Evolutionary conservation across 306 rosid species (phyloP), one percentile per base, ranked within the genome.

Genomic region (Dicorynia guianensis): DNA sequence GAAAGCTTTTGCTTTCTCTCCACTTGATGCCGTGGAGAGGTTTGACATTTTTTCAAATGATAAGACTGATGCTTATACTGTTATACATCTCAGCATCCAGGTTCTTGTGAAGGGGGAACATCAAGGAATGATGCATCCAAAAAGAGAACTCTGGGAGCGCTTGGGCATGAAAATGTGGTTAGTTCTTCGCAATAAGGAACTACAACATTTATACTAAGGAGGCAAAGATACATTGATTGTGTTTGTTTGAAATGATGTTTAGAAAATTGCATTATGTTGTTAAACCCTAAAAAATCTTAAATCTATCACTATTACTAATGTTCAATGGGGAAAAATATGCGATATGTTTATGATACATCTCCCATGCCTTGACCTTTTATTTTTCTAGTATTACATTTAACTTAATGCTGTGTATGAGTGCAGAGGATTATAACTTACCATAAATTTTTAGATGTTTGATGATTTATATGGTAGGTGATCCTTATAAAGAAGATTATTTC

Each of bases 11-110:
- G 76, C 52, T 75, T 83, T n/a, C 43, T 58, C 68, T 40, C 17
- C 38, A 20, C 52, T 55, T 46, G 58, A 43, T 43, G 70, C 42
- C 39, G 13, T 46, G 38, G 19, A 53, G 42, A 65, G 62, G 62
- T 58, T 44, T 77, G 67, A 33, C 63, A 54, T 59, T 65, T 50
- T 30, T 67, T 65, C 25, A 50, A 62, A 54, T 74, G 59, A 67
- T 55, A 54, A 52, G 65, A 62, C 80, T 66, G 64, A 71, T 60
- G 8, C 5, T 14, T 61, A 54, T 11, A 11, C 7, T 25, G 47
- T 33, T 63, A 72, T 65, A 49, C 57, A 15, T 81, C 42, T 77
- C 83, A 91, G 97, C 91, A 83, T 67, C 96, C 90, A 64, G 80
- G 84, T 64, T 77, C 87, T 82, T 76, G 72, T 6, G 62, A 71